These are phyloP conservation scores for Auricularia heimuer DNA, from an alignment of 768 basidiomycete genomes.

Conservation along the genomic window DNA sequence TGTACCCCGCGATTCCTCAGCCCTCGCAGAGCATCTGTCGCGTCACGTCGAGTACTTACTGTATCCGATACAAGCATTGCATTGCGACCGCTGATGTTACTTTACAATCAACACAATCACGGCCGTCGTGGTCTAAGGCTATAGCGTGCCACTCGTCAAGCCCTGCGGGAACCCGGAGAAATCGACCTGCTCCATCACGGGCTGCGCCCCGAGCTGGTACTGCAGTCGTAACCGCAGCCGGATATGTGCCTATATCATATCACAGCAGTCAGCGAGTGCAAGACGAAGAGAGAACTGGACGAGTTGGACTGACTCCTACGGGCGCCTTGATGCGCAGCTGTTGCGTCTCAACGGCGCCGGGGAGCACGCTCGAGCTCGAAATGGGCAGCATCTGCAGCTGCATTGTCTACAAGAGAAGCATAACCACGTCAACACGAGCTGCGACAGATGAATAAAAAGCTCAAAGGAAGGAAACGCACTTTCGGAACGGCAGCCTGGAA, in stretches of 20 bases:
- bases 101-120: neutral
- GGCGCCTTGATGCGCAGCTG: conserved; percentile 90
- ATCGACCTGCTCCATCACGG: conserved; percentile 86
- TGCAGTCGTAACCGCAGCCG: conserved; percentile 80
- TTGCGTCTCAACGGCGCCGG: conserved; percentile 82
- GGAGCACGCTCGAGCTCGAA: conserved; percentile 71
- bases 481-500: conserved; percentile 98
- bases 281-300: too few species aligned
- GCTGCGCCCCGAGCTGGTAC: conserved; percentile 58
- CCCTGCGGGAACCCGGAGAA: conserved; percentile 75
- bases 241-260: conserved; percentile 52
- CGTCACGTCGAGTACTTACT: too few species aligned
- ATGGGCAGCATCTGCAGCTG: conserved; percentile 97
- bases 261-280: too few species aligned
- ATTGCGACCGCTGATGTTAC: neutral
- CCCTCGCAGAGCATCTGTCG: too few species aligned
- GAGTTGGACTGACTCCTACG: conserved; percentile 66
- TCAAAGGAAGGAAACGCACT: conserved; percentile 30
- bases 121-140: neutral
- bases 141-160: conserved; percentile 16
- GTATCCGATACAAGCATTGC: too few species aligned
- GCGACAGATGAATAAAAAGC: too few species aligned
- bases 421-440: neutral
- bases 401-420: conserved; percentile 58
- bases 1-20: too few species aligned